Evolutionary conservation across 257 asterid species (phyloP), one percentile per base, ranked within the genome.

Genomic region (Rubia yunnanensis): DNA sequence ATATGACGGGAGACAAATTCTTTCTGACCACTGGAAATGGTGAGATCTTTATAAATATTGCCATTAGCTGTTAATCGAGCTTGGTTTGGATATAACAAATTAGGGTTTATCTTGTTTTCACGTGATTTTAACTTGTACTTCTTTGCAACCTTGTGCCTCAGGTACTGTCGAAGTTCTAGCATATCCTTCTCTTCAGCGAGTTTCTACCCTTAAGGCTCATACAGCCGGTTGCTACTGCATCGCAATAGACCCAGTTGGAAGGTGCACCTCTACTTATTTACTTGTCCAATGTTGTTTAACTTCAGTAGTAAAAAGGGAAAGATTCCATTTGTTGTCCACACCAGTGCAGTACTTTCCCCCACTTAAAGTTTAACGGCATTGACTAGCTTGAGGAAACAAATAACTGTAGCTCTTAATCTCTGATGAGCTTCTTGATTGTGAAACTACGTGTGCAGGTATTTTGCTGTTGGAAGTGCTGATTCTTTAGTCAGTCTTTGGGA

Each of bases 191-290:
- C 96, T 94, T 66, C 78, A 67, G 69, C 88, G 82, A 18, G 86
- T 88, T 74, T 80, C 83, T 58, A 94, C 99, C 48, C 95, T 94
- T 56, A 81, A 75, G 92, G 99, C 99, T 74, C 99, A 88, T 75
- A 94, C 97, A 30, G 99, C 99, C 72, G 99, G 99, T 83, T 94
- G 99, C 77, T 94, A 90, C 74, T 94, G 99, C 81, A 90, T 94
- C 76, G 99, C 99, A 39, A 90, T 86, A 32, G 99, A 94, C 74
- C 99, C 97, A 52, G 69, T 76, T 39, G 99, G 97, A 80, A 88
- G 96, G 99, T 90, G 71, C 75, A 61, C 74, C 50, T 44, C 35
- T 57, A 7, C 13, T 24, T 24, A 23, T 63, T 36, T 20, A 38
- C 55, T 13, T n/a, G 69, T 52, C 26, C 30, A 13, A 20, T 15